Base-by-base conservation (phyloP, 129 eudicot species). In the Escallonia herrerae region DNA sequence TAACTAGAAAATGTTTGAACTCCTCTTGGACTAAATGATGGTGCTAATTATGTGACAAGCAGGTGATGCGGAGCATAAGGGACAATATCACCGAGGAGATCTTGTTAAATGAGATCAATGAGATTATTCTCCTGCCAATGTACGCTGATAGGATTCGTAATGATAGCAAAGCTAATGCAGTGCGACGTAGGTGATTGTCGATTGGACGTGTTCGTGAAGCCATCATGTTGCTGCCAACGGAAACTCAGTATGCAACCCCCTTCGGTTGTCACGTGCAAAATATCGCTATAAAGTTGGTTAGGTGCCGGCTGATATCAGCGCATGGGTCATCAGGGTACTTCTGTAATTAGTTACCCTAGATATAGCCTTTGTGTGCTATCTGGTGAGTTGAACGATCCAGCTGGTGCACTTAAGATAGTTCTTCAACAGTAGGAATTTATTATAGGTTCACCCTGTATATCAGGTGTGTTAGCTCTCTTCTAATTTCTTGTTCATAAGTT, bases 51-150 rank as follows among this genome's bases (percentile, higher is more conserved):
- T 9, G 5, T 14, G 41, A 43, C 67, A 50, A 55, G 70, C 82
- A 87, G 99, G 96, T 94, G 46, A 73, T 94, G 95, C 79, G 83
- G 80, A 94, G 99, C 72, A 94, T 94, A 73, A 89, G 62, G 83
- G 96, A 94, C 81, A 89, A 94, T 60, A 94, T 94, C 43, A 89
- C 99, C 7, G 95, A 94, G 80, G 95, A 94, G 14, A 75, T 86
- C 40, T 65, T 89, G 68, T 58, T 94, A 82, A 79, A 73, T 60
- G 96, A 89, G 72, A 89, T 89, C 6, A 68, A 72, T 15, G 95
- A 86, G 84, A 93, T 89, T 52, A 80, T 83, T 40, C 81, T 81
- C 64, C 81, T 86, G 70, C 98, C 98, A 5, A 93, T 93, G 98
- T 88, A 93, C 66, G 86, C 87, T 4, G 96, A 89, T 74, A 74